Conservation (phyloP, 2,329 filamentous ascomycete genomes). For the Aureobasidium sp. region DNA sequence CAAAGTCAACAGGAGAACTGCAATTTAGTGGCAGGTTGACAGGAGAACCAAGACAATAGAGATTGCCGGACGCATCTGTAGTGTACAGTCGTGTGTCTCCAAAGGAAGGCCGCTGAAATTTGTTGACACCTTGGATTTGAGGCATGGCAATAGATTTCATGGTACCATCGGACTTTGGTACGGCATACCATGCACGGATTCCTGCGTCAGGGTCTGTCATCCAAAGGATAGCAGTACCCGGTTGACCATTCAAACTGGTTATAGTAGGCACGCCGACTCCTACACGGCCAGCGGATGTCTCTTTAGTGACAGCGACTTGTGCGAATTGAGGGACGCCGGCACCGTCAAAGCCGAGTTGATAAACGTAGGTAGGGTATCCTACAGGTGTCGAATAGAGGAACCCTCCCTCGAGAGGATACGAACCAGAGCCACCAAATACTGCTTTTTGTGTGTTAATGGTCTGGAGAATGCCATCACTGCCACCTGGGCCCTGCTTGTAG, state of each 20-base stretch:
- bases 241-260: slow-evolving; percentile 32
- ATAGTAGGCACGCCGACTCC: slow-evolving; percentile 32
- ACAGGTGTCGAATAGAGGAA: slow-evolving; percentile 29
- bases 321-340: slow-evolving; percentile 25
- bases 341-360: slow-evolving; percentile 23
- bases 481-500: slow-evolving; percentile 22
- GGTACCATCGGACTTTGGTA: slow-evolving; percentile 32
- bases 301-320: slow-evolving; percentile 26
- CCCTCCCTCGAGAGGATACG: slow-evolving; percentile 26
- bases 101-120: slow-evolving; percentile 37
- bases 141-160: slow-evolving; percentile 33
- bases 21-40: slow-evolving; percentile 38
- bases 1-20: slow-evolving; percentile 36
- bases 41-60: slow-evolving; percentile 35
- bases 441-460: slow-evolving; percentile 23
- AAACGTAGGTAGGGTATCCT: slow-evolving; percentile 26
- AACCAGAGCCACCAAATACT: slow-evolving; percentile 24
- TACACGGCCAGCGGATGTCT: slow-evolving; percentile 25
- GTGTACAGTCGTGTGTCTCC: slow-evolving; percentile 37
- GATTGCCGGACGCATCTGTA: slow-evolving; percentile 28
- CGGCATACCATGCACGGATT: slow-evolving; percentile 35
- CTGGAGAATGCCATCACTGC: slow-evolving; percentile 23
- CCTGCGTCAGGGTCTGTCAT: slow-evolving; percentile 35
- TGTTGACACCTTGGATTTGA: slow-evolving; percentile 33
- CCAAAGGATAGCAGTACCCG: slow-evolving; percentile 37